A percentile compares a stretch with the other conserved stretches of the same genome.
Conservation (phyloP, 139 green algal species). For the Micromonas pusilla region DNA sequence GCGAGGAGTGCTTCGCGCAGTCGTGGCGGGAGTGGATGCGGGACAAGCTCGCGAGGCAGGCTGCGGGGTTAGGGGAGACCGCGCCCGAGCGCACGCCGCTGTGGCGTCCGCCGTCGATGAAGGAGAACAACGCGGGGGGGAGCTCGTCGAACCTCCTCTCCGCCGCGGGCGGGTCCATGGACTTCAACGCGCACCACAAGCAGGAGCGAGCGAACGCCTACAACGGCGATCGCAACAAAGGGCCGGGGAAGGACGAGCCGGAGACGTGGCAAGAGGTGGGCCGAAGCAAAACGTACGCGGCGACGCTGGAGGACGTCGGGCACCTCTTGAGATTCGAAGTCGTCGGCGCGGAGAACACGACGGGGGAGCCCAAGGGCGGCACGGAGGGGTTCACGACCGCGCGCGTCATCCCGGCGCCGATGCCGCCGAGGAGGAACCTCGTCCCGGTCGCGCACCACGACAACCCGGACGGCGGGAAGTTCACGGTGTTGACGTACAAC, state of each 20-base stretch:
- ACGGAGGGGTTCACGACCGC: slow-evolving; percentile 45
- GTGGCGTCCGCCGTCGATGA: not conserved
- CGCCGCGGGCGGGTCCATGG: no score
- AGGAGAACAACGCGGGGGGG: no score
- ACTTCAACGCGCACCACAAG: not conserved
- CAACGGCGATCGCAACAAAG: no score
- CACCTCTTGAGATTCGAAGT: slow-evolving; percentile 80
- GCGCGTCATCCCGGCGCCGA: slow-evolving; percentile 61
- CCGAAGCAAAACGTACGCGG: slow-evolving; percentile 62
- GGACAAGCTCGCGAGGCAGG: not conserved
- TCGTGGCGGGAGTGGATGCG: slow-evolving; percentile 63
- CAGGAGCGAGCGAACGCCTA: no score
- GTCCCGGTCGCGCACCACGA: slow-evolving; percentile 52
- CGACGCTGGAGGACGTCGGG: slow-evolving; percentile 75
- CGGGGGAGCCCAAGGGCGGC: slow-evolving; percentile 8
- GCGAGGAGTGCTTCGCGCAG: slow-evolving; percentile 73
- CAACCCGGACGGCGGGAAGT: slow-evolving; percentile 46
- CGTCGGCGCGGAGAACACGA: slow-evolving; percentile 29
- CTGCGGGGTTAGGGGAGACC: not conserved
- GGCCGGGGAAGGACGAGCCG: not conserved
- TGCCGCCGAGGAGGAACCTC: slow-evolving; percentile 59
- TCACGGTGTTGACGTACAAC: slow-evolving; percentile 95
- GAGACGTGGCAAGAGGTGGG: slow-evolving; percentile 45
- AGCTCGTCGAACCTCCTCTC: not conserved
- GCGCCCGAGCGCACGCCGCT: not conserved